phyloP scores from a whole-genome alignment of 2,329 filamentous ascomycete species.

The Ascochyta clinopodiicola region DNA sequence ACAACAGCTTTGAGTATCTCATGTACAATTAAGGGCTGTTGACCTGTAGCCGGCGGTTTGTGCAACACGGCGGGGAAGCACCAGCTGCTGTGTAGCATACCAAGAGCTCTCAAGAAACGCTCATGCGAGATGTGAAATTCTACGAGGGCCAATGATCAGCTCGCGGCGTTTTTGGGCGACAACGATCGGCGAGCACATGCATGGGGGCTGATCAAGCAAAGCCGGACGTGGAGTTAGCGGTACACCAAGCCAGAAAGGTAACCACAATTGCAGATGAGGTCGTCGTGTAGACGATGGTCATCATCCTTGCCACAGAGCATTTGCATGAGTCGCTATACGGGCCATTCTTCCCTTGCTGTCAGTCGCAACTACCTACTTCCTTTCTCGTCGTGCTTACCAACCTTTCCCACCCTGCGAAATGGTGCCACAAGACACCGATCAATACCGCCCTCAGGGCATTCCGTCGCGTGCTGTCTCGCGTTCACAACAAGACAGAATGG shows the following conservation, averaged over 20 bases:
- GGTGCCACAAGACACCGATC: constrained; percentile 3
- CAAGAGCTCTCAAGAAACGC: neutral
- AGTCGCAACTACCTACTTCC: neutral
- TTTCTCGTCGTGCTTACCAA: constrained; percentile 1
- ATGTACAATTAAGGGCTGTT: too few relatives aligned
- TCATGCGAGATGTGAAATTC: neutral
- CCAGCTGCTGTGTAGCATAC: constrained; percentile 1
- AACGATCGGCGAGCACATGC: constrained; percentile 10
- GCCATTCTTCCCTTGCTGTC: neutral
- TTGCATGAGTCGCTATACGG: neutral
- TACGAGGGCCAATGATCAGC: neutral
- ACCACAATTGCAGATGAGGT: neutral
- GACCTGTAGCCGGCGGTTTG: too few relatives aligned
- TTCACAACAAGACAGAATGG: constrained; percentile 7
- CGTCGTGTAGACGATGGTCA: neutral
- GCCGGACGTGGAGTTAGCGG: neutral
- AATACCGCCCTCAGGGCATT: neutral
- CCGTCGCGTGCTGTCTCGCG: neutral
- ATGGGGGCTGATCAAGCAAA: constrained; percentile 7
- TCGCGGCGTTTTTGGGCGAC: neutral
- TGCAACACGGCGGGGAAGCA: neutral
- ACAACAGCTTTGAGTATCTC: too few relatives aligned
- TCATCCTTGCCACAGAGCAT: constrained; percentile 3
- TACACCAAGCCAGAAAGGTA: neutral
- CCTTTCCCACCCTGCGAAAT: neutral